Base-by-base conservation (phyloP, 129 eudicot genomes). In the Tanacetum coccineum region DNA sequence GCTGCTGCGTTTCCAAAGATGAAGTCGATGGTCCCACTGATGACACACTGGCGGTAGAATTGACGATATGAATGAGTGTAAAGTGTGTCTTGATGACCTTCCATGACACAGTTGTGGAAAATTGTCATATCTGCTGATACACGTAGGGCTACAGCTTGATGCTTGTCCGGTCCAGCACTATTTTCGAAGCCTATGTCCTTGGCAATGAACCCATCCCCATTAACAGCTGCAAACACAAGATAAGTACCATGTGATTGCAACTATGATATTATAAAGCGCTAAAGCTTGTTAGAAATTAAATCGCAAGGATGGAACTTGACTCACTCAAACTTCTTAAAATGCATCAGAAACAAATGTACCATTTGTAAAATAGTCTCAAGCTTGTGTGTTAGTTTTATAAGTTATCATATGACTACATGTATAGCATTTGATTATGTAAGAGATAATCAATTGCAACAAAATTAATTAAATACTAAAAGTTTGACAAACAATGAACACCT, bases 161-260 rank as follows among this genome's bases (percentile, higher is more conserved):
- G 79, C 79, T 79, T 84, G 0, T 21, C 25, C 0, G 90, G 72
- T 22, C 95, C 96, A 0, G 95, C 96, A 0, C 74, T 57, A 78
- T 89, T 89, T 59, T 81, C 90, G 25, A 89, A 68, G 80, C 82
- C n/a, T n/a, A n/a, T n/a, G n/a, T n/a, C 91, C 75, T 44, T 86
- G 5, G 83, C 88, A 25, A 84, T 78, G 88, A 86, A 89, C 14
- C 55, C 57, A 5, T 86, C 88, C 2, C 88, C 96, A 3, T 79
- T 56, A 17, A 89, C 75, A n/a, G 80, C 96, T 89, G 79, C 13
- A 69, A 59, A 6, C 19, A 46, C 52, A 44, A 36, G 14, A 48
- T 9, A 14, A 9, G 25, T 22, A 22, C 25, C 25, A 22, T 22
- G 25, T 22, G 25, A 22, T 22, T 22, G 25, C 25, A 22, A 0